A percentile compares a stretch with the other conserved stretches of the same genome.
Evolutionary conservation across 495 filamentous ascomycete species (phyloP).

Genomic region (Aspergillus funiculosus): DNA sequence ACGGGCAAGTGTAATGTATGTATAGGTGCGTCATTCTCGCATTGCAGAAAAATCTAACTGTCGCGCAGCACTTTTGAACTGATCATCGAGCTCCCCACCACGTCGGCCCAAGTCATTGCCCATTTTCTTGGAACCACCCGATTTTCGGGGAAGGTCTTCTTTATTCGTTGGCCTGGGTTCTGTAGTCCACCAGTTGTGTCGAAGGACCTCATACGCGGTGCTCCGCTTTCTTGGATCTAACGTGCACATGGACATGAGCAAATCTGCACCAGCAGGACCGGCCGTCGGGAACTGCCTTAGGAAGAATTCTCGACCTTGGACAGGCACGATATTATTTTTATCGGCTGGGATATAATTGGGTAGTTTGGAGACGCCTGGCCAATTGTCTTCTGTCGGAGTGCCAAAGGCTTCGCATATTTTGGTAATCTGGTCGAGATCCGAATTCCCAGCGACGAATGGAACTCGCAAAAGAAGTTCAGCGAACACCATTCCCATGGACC

Average conservation of each 20-base stretch:
- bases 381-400: slow-evolving; percentile 88
- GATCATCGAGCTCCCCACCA: slow-evolving; percentile 65
- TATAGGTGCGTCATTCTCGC: slow-evolving; percentile 30
- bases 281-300: slow-evolving; percentile 66
- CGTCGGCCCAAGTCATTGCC: slow-evolving; percentile 77
- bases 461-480: slow-evolving; percentile 81
- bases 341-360: slow-evolving; percentile 65
- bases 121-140: slow-evolving; percentile 64
- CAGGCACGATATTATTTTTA: slow-evolving; percentile 46
- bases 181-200: slow-evolving; percentile 79
- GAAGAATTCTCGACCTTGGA: slow-evolving; percentile 64
- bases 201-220: slow-evolving; percentile 66
- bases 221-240: slow-evolving; percentile 81
- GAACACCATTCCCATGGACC: slow-evolving; percentile 91
- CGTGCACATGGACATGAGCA: slow-evolving; percentile 77
- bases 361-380: slow-evolving; percentile 83
- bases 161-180: slow-evolving; percentile 81
- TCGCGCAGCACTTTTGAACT: slow-evolving; percentile 69
- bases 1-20: no score
- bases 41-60: slow-evolving; percentile 73
- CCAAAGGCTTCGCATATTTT: slow-evolving; percentile 81
- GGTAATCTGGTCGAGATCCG: slow-evolving; percentile 71
- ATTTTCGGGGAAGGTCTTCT: slow-evolving; percentile 70
- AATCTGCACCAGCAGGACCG: slow-evolving; percentile 74
- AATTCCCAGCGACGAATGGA: slow-evolving; percentile 73